A percentile compares a stretch with the other conserved stretches of the same genome.
Conservation (phyloP, 2,329 filamentous ascomycete species). For the Aspergillus ibericus region DNA sequence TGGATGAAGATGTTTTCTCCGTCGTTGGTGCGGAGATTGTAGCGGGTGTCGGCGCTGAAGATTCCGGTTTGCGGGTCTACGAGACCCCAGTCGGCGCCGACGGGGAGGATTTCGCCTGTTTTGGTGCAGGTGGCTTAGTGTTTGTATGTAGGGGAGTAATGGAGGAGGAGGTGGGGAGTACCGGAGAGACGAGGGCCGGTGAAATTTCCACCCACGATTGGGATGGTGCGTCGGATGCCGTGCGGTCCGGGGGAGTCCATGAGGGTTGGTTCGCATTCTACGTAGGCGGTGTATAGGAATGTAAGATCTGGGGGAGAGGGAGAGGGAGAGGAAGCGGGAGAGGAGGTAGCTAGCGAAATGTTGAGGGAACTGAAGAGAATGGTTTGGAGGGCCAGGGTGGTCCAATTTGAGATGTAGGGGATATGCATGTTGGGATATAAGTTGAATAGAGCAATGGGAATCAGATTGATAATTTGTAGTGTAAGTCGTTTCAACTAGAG, state of each 20-base stretch:
- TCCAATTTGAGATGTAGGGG: not conserved
- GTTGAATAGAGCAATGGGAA: not conserved
- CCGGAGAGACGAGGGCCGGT: conserved; percentile 24
- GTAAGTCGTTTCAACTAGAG: too few species aligned
- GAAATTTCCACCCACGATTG: conserved; percentile 30
- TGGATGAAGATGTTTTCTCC: conserved; percentile 26
- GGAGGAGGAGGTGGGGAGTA: not conserved
- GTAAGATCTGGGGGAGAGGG: conserved; percentile 19
- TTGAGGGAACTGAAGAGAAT: not conserved
- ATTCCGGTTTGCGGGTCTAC: conserved; percentile 24
- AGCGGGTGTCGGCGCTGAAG: conserved; percentile 30
- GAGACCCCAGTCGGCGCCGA: conserved; percentile 29
- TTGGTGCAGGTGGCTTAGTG: not conserved
- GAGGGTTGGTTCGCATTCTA: conserved; percentile 20
- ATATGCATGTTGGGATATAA: not conserved
- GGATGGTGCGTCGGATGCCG: conserved; percentile 25
- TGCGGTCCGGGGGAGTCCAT: conserved; percentile 20
- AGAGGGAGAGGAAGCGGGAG: not conserved
- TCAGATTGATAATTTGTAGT: too few species aligned
- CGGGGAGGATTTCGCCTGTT: conserved; percentile 23
- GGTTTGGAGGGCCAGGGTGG: not conserved
- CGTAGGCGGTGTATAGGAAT: conserved; percentile 27
- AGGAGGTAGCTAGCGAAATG: not conserved
- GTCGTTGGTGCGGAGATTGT: conserved; percentile 28
- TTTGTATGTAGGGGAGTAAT: too few species aligned